Evolutionary conservation across 1,284 basidiomycete species (phyloP), one percentile per base, ranked within the genome.

Genomic region (Anthracocystis panici-leucophaei): DNA sequence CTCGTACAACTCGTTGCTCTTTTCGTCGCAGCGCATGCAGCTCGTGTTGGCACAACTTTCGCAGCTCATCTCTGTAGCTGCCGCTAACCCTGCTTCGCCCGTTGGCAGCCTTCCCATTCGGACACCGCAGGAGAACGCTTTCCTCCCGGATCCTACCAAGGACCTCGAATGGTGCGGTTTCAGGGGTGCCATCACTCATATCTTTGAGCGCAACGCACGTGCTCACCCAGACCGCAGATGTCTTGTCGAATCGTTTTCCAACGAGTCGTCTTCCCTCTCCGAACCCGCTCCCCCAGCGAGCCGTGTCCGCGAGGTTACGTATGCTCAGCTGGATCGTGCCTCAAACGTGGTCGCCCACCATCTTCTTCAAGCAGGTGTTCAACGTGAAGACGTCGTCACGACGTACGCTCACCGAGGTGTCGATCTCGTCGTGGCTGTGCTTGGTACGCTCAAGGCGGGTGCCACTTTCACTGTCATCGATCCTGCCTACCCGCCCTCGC

Each of bases 391-490:
- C 80, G 95, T 99, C 21, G 95, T 99, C 60, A 98, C 97, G 90
- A 93, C 99, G n/a, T 99, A 99, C 84, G 97, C 97, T 0, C 91
- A 97, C 81, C 91, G 97, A 50, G 94, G 93, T 76, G 95, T 97
- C 45, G 96, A 99, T 85, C 91, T 99, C 54, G 94, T 97, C 8
- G 93, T 99, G 6, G 96, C 96, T 20, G 95, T 99, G 6, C 92
- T 99, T 91, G 97, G 93, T 54, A 92, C 97, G 38, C 89, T 99
- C 80, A 99, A 99, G 87, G 94, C 93, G 2, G 97, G 97, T 27
- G 96, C 93, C 8, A 95, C 94, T 2, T 99, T 99, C 87, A 96
- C 93, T 41, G 97, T 99, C 72, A 97, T 99, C 70, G 95, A 99
- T 87, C 97, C 97, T 41, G 95, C 96, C 1, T 99, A 99, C 85